These are phyloP conservation scores for Corinectria fuckeliana DNA, from an alignment of 2,329 filamentous ascomycete genomes.

Conservation along the genomic window DNA sequence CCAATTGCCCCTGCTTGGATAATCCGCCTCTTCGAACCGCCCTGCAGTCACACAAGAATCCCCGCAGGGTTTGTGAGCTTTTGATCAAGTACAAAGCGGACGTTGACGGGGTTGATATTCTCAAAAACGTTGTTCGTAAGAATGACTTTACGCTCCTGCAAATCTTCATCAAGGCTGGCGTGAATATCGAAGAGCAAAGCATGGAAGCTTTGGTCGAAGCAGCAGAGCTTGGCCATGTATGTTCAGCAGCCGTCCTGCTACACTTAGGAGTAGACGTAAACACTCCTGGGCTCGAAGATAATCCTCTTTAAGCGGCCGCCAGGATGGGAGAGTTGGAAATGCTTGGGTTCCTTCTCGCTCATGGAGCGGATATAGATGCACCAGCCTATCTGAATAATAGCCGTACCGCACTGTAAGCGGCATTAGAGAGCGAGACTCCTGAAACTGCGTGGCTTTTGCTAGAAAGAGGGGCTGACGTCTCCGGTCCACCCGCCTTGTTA, in stretches of 20 bases:
- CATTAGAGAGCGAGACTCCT: neutral
- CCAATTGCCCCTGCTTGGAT: neutral
- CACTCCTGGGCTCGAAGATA: neutral
- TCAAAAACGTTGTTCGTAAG: neutral
- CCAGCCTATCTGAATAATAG: neutral
- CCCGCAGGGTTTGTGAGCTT: neutral
- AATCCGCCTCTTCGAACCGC: neutral
- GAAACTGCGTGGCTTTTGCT: neutral
- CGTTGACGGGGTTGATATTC: neutral
- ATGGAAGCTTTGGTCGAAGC: neutral
- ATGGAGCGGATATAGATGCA: neutral
- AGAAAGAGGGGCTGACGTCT: neutral
- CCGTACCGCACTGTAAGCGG: neutral
- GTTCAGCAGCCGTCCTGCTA: neutral
- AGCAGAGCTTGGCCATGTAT: neutral
- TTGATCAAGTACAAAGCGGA: neutral
- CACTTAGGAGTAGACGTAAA: neutral
- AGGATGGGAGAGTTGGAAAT: neutral
- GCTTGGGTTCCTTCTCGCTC: neutral
- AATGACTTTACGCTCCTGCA: neutral
- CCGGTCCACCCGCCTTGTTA: neutral
- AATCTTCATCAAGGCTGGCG: neutral
- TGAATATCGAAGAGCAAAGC: neutral
- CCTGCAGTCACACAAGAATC: neutral
- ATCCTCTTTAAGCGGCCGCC: neutral